These are phyloP conservation scores for Mrakia frigida DNA, from an alignment of 768 basidiomycete species.

Conservation along the genomic window DNA sequence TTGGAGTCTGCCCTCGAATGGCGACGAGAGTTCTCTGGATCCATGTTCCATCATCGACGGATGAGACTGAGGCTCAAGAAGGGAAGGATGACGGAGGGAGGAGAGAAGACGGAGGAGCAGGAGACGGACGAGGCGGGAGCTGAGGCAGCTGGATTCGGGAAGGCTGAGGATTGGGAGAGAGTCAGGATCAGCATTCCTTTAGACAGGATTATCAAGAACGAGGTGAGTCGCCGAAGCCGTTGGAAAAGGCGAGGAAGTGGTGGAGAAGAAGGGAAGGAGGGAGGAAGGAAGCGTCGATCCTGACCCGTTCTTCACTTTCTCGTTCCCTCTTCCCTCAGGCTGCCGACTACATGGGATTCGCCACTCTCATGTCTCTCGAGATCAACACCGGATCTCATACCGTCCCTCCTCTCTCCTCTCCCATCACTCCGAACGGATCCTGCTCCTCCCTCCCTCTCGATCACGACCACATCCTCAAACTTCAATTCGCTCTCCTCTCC, in stretches of 20 bases:
- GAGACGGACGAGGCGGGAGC: not conserved
- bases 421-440: not conserved
- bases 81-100: not conserved
- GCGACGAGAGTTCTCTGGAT: conserved; percentile 52
- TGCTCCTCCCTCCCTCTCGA: not conserved
- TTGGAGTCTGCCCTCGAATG: conserved; percentile 54
- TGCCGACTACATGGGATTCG: conserved; percentile 14
- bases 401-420: not conserved
- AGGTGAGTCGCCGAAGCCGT: conserved; percentile 15
- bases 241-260: no score
- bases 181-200: conserved; percentile 42
- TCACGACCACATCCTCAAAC: conserved; percentile 32
- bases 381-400: conserved; percentile 31
- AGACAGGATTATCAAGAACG: conserved; percentile 38
- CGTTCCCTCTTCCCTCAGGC: not conserved
- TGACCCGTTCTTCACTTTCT: not conserved
- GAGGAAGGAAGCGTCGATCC: not conserved
- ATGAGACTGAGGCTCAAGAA: not conserved
- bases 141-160: conserved; percentile 6
- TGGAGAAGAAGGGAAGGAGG: no score
- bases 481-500: conserved; percentile 42
- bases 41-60: conserved; percentile 15
- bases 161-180: conserved; percentile 42
- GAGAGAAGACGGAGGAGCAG: not conserved
- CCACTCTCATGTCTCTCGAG: conserved; percentile 39